Conservation (phyloP, 352 stramenopile genomes). For the Phytophthora sojae region DNA sequence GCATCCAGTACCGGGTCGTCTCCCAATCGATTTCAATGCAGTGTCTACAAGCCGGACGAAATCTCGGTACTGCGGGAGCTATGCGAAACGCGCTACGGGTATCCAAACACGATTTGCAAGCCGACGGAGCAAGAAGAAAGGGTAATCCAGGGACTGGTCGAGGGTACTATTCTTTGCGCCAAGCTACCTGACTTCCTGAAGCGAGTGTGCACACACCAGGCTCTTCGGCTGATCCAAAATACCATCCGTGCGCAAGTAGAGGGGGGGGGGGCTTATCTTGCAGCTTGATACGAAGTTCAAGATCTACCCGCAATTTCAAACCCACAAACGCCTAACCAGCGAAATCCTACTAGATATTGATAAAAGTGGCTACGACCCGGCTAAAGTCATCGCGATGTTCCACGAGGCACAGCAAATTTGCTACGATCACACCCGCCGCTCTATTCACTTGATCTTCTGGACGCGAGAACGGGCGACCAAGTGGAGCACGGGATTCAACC, state of each 20-base stretch:
- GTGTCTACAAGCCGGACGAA: background rate
- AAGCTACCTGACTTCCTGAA: background rate
- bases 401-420: conserved; percentile 10
- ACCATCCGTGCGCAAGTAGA: conserved; percentile 15
- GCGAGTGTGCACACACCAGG: background rate
- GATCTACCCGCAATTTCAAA: conserved; percentile 8
- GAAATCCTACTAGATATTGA: conserved; percentile 4
- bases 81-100: background rate
- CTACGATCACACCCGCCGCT: background rate
- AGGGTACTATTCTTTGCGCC: background rate
- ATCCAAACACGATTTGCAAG: background rate
- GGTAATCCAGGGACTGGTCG: background rate
- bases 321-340: background rate
- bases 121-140: background rate
- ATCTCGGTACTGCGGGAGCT: background rate
- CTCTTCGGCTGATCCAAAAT: conserved; percentile 8
- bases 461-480: conserved; percentile 6
- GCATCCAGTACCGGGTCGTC: no score
- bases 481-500: background rate
- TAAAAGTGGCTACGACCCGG: background rate
- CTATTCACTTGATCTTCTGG: conserved; percentile 13
- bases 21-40: background rate
- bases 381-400: background rate
- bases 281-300: background rate
- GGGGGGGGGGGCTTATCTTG: conserved; percentile 9